Base-by-base conservation (phyloP, 2,329 filamentous ascomycete species). In the Fusarium duplospermum region DNA sequence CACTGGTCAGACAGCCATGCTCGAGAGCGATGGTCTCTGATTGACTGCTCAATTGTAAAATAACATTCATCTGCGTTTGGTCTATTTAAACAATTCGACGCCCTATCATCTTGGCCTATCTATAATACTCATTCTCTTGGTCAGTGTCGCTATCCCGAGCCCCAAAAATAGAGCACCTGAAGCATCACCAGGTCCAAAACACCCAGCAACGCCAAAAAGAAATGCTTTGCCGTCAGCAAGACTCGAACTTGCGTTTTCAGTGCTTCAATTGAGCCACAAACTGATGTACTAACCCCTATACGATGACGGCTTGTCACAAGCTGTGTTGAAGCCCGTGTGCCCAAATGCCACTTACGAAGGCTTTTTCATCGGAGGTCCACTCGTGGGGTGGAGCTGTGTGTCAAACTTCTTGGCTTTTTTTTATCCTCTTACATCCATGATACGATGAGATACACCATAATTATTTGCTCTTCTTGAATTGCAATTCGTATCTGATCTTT, bases 191-290 rank as follows among this genome's bases (percentile, higher is more conserved):
- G 22, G 45, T 3, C 8, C 64, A 69, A 71, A 69, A 68, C 24
- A n/a, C 35, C n/a, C 47, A 18, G 14, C 16, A 54, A 62, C 75
- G 68, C 47, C 47, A 52, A 52, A 52, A 52, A 52, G 47, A 52
- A 31, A 52, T 52, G 24, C 9, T 27, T 52, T 52, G 47, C 73
- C 73, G 67, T 76, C 64, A 74, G 63, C 67, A 71, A 73, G 73
- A 76, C 71, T 76, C 71, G 74, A 76, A 76, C 73, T 73, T 70
- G 68, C 62, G 74, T 76, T 76, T 76, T 60, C 73, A 76, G 73
- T 71, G 73, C 24, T 67, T 74, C 52, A 11, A 31, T 42, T 16
- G 4, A 69, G 42, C 72, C 72, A 76, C 71, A 77, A 76, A 74
- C n/a, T n/a, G n/a, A n/a, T n/a, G n/a, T n/a, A n/a, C n/a, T n/a